Conservation (phyloP, 1,139 yeast species). For the Sugiyamaella paludigena region DNA sequence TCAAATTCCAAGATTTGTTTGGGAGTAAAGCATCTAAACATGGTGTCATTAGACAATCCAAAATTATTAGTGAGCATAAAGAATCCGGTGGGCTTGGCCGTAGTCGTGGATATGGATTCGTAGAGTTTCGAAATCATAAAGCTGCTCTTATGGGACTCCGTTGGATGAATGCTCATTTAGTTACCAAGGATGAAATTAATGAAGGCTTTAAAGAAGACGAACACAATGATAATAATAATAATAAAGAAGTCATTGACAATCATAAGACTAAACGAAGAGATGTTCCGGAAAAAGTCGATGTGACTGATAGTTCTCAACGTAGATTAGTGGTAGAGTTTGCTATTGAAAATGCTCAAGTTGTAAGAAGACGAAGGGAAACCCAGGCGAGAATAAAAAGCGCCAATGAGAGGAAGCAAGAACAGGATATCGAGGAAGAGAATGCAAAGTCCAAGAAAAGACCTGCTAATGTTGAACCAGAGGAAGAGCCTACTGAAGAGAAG, state of each 20-base stretch:
- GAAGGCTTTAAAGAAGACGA: conserved; percentile 46
- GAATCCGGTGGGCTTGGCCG: conserved; percentile 86
- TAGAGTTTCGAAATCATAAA: conserved; percentile 90
- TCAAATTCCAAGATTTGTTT: conserved; percentile 58
- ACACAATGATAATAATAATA: too few species aligned
- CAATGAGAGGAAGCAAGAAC: conserved; percentile 26
- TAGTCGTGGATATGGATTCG: conserved; percentile 94
- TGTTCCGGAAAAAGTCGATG: conserved; percentile 43
- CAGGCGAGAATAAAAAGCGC: conserved; percentile 26
- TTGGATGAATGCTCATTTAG: conserved; percentile 95
- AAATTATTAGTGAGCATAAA: conserved; percentile 87
- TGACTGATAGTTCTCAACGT: conserved; percentile 52
- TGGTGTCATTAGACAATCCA: conserved; percentile 93
- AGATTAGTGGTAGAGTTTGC: conserved; percentile 93
- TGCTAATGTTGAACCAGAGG: conserved; percentile 39
- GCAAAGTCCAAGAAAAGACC: conserved; percentile 28
- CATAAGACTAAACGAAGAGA: conserved; percentile 47
- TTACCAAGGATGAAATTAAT: conserved; percentile 62
- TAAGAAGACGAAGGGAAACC: conserved; percentile 77
- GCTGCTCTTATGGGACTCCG: conserved; percentile 93
- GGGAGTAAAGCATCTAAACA: conserved; percentile 58
- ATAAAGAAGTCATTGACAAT: neutral
- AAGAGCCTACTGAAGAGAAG: conserved; percentile 32
- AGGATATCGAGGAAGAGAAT: conserved; percentile 34
- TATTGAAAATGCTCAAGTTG: conserved; percentile 88